Evolutionary conservation across 495 filamentous ascomycete genomes (phyloP), one percentile per base, ranked within the genome.

Genomic region (Neurospora sp.): DNA sequence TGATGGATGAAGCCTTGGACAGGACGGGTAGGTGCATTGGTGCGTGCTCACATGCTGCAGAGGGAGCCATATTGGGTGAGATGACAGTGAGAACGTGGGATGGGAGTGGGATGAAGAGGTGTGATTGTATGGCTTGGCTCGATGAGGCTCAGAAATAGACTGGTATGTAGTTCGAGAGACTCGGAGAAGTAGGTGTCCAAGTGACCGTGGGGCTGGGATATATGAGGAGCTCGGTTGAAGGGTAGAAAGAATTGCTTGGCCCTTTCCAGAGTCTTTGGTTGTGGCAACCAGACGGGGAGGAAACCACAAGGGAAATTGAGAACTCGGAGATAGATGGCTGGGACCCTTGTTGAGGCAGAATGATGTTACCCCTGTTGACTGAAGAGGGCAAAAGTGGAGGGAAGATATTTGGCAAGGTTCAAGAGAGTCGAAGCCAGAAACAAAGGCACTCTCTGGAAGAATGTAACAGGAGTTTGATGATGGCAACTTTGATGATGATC

Each of bases 1-100:
- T 83, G 74, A 86, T 79, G 76, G 81, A 79, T 71, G 83, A 82
- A 72, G 77, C 73, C 77, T 84, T 84, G 37, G 83, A 81, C 73
- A 76, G 74, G 44, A 79, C 78, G 78, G 83, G 80, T 78, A 84
- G 74, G 73, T 84, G 83, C 81, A 84, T 83, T 78, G 83, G 83
- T 74, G 79, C 75, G 73, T 75, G 71, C 75, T 85, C 83, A 74
- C 72, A 76, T 75, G 80, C 81, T 72, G 84, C 84, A 72, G 83
- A 82, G 76, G 84, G 84, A 72, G 83, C 83, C 84, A 86, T 86
- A 75, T 77, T 80, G 75, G 71, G 79, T 77, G 75, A 77, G 79
- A 80, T 78, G 77, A 72, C 48, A 62, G 59, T 40, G 72, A 69
- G 38, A 71, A 69, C 74, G 79, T 78, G 79, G 77, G 80, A 79